phyloP scores from a whole-genome alignment of 2,329 filamentous ascomycete species.

The Penicillium italicum region DNA sequence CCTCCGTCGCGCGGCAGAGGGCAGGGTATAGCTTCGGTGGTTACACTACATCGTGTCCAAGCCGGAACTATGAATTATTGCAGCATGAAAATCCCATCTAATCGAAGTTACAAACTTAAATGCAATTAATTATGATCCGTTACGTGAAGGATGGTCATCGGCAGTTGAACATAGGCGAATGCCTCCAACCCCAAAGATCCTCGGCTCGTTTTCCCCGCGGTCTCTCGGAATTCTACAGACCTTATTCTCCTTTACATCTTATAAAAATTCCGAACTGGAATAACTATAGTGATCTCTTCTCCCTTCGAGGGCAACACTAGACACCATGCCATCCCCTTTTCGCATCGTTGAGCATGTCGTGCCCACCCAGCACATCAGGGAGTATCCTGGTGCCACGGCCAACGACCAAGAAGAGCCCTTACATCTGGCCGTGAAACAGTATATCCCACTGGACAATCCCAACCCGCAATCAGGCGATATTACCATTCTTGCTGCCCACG shows the following conservation, averaged over 20 bases:
- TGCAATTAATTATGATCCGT: not conserved
- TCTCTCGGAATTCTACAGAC: slow-evolving; percentile 21
- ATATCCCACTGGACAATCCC: slow-evolving; percentile 69
- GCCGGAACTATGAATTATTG: not conserved
- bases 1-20: not conserved
- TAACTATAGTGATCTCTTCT: slow-evolving; percentile 20
- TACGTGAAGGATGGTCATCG: not conserved
- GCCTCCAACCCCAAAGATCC: slow-evolving; percentile 3
- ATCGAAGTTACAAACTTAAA: not conserved
- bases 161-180: slow-evolving; percentile 3
- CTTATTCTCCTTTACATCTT: not conserved
- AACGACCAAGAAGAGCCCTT: slow-evolving; percentile 71
- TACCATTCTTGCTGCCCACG: slow-evolving; percentile 81
- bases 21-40: not conserved
- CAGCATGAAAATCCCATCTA: not conserved
- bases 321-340: slow-evolving; percentile 47
- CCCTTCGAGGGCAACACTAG: not conserved
- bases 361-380: slow-evolving; percentile 72
- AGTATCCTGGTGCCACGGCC: slow-evolving; percentile 71
- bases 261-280: not conserved
- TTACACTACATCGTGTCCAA: not conserved
- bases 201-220: slow-evolving; percentile 7
- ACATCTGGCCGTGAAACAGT: slow-evolving; percentile 78
- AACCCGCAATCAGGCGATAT: slow-evolving; percentile 69
- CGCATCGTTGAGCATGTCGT: slow-evolving; percentile 70